These are phyloP conservation scores for Backusella macrospora DNA, from an alignment of 192 early-diverging fungal genomes.

Conservation along the genomic window DNA sequence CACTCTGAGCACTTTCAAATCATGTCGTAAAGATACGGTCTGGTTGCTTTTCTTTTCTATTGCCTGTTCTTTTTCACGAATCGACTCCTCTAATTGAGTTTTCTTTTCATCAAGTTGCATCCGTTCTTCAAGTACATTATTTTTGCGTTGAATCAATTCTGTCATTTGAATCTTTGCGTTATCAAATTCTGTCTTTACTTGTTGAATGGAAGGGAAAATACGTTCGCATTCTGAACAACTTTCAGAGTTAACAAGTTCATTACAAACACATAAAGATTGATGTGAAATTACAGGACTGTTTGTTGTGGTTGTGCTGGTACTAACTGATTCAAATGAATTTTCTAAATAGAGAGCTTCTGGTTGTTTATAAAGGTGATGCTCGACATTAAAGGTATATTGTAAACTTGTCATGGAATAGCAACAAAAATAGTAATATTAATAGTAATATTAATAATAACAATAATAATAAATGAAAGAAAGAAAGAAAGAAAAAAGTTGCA, in stretches of 20 bases:
- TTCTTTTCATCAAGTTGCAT: conserved; percentile 61
- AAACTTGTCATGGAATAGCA: background rate
- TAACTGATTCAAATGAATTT: background rate
- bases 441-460: background rate
- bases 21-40: conserved; percentile 58
- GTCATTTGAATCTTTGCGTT: background rate
- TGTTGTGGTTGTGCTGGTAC: conserved; percentile 15
- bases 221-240: conserved; percentile 15
- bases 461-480: background rate
- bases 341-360: conserved; percentile 6
- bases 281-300: conserved; percentile 22
- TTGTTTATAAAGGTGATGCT: background rate
- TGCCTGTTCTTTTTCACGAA: conserved; percentile 66
- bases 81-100: conserved; percentile 48
- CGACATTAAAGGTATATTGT: conserved; percentile 15
- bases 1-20: conserved; percentile 66
- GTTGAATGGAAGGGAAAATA: background rate
- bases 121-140: background rate
- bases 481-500: background rate
- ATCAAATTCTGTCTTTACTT: conserved; percentile 5
- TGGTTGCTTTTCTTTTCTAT: conserved; percentile 71
- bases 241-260: conserved; percentile 13
- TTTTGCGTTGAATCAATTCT: background rate
- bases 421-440: no score
- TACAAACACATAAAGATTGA: conserved; percentile 17